Evolutionary conservation across 192 early-diverging fungal species (phyloP), one percentile per base, ranked within the genome.

Genomic region (Gamsiella multidivaricata): DNA sequence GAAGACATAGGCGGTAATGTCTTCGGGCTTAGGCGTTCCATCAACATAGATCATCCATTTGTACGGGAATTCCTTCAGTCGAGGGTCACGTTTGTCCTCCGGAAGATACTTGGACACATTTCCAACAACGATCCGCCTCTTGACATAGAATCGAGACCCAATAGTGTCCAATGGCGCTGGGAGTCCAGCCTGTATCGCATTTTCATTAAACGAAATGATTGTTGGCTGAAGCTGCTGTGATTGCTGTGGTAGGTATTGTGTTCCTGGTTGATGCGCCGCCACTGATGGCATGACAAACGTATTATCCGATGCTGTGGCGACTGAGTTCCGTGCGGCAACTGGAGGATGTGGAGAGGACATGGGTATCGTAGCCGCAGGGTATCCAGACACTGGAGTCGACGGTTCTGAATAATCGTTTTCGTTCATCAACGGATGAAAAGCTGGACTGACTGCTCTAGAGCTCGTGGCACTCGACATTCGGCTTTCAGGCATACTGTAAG

Each of bases 11-110:
- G 90, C 74, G 0, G 84, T 80, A 0, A 91, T 80, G 31, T 81
- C 79, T 50, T 79, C 80, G 6, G 70, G 78, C 36, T 66, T 80
- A 5, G 69, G 79, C 14, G 83, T 89, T 26, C 84, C 92, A n/a
- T 82, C 89, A 17, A 97, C 86, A 70, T 94, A 97, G 4, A 96
- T 84, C 84, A 95, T 98, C 96, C 96, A 98, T 70, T 91, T 91
- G 84, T 95, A 92, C 5, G 87, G 91, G 74, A 86, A 89, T 61
- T 84, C 84, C 34, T 72, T 83, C 17, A 88, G 59, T 17, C 82
- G 84, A 31, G 72, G 79, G 46, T 89, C 87, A 26, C 90, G 82
- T 60, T 87, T 76, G 39, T 87, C 84, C 54, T 79, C 72, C n/a
- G 85, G 70, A 22, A 92, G 69, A 62, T 83, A 93, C 61, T 90